Evolutionary conservation across 2,329 filamentous ascomycete species (phyloP).

Genomic region (Apiospora malaysiana): DNA sequence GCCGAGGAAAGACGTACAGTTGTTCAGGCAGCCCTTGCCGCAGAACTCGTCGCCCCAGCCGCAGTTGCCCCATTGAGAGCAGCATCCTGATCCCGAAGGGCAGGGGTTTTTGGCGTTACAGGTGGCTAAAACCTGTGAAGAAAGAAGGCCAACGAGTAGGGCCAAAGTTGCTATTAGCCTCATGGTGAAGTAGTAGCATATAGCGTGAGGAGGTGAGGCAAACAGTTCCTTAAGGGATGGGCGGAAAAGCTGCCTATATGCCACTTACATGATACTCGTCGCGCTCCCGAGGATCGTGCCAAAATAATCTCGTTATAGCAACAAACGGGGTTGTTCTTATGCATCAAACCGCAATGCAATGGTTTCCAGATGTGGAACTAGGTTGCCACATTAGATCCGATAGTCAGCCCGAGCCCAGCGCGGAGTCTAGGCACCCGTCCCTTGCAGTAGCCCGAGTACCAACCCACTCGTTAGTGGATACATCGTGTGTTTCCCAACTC

Average conservation of each 20-base stretch:
- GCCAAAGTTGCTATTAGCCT: neutral
- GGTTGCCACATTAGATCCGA: no score
- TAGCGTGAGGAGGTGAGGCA: neutral
- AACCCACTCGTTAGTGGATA: neutral
- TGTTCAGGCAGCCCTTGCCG: neutral
- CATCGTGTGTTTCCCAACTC: neutral
- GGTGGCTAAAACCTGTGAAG: neutral
- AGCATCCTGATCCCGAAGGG: neutral
- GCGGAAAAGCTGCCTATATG: neutral
- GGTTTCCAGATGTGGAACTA: no score
- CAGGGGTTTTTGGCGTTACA: neutral
- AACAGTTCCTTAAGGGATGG: neutral
- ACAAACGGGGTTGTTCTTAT: neutral
- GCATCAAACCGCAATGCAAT: neutral
- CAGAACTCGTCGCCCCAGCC: conserved; percentile 3
- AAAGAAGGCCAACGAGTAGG: conserved; percentile 3
- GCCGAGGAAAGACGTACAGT: neutral
- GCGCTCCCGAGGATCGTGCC: neutral
- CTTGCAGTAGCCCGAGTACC: no score
- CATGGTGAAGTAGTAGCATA: neutral
- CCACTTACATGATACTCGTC: neutral
- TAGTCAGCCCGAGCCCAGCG: neutral
- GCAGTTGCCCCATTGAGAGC: conserved; percentile 7
- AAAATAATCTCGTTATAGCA: neutral
- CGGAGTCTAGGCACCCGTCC: neutral